Base-by-base conservation (phyloP, 371 early-diverging fungal species). In the Haplosporangium sp. region DNA sequence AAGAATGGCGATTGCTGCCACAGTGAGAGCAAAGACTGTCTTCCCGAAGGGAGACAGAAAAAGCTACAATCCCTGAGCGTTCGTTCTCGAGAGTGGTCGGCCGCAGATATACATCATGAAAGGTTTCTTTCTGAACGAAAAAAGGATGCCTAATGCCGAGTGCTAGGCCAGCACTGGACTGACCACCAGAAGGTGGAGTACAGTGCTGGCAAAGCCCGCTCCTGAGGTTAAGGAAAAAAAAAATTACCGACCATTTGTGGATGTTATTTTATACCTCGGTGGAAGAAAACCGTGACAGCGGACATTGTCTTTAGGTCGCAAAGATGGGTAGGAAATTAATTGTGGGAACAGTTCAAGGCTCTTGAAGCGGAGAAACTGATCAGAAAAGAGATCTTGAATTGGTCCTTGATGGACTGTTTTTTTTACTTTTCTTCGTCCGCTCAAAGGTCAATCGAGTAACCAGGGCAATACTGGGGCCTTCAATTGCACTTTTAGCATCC, bases 41-140 rank as follows among this genome's bases (percentile, higher is more conserved):
- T 29, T 4, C 29, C 29, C 29, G 29, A 29, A 29, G 29, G 29
- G 29, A 42, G 42, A 23, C 14, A 37, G 48, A 38, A 36, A 37
- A 41, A 53, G 71, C 77, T 76, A 52, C 77, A 54, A 76, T 76
- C 70, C 77, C 66, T 38, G 54, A 52, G 50, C 59, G 63, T 63
- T 76, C 77, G 77, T 59, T 76, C 77, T 76, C 67, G 69, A 69
- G 29, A 76, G 77, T 76, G 62, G 77, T 71, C 77, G 77, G 77
- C 77, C 62, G 59, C 63, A 76, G 77, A 76, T 76, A 71, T 76
- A 76, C 77, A 76, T 76, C 77, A 76, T 50, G 59, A 55, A 53
- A 68, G 42, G 53, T 42, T 46, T 62, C 45, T 55, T 60, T 57
- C 47, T 62, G 42, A 47, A 50, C 48, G 51, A 57, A 70, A 69